Base-by-base conservation (phyloP, 192 early-diverging fungal genomes). In the Backusella morwellensis region DNA sequence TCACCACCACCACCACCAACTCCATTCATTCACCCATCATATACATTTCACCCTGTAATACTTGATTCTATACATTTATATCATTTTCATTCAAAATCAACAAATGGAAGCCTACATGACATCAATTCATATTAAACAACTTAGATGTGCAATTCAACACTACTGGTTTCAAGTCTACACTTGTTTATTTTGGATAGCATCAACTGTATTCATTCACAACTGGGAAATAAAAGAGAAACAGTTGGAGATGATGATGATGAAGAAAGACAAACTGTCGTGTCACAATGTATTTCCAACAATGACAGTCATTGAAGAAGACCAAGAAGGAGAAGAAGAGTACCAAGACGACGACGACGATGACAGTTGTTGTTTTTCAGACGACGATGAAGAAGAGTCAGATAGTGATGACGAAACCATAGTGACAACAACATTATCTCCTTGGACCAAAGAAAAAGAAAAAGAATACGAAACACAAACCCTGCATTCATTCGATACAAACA, bases 101-200 rank as follows among this genome's bases (percentile, higher is more conserved):
- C 35, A 40, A 23, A 63, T 63, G 56, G 56, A 63, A 32, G 21
- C 23, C 26, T 63, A 63, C 23, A 63, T 63, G 11, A 29, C 56
- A 63, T 63, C 56, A 29, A 63, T 63, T 29, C 56, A 63, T 29
- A 63, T 63, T 11, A 63, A 63, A 3, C 56, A 63, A 29, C 21
- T 76, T 38, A 76, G 70, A 68, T 21, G 40, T 21, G 38, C 7
- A 29, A 0, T 76, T 12, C 47, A 69, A n/a, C 66, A 76, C 19
- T 68, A 32, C 9, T 76, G 75, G 75, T 36, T 44, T 38, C 67
- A 68, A 21, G 34, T 76, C 6, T 76, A 76, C 29, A 52, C 34
- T 9, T 68, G 66, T 3, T 35, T 76, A n/a, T 76, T 76, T 35
- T 76, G 75, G 75, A 11, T 75, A 23, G 32, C 56, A 54, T 54